phyloP scores from a whole-genome alignment of 1,139 yeast genomes.

The Yamadazyma siamensis region DNA sequence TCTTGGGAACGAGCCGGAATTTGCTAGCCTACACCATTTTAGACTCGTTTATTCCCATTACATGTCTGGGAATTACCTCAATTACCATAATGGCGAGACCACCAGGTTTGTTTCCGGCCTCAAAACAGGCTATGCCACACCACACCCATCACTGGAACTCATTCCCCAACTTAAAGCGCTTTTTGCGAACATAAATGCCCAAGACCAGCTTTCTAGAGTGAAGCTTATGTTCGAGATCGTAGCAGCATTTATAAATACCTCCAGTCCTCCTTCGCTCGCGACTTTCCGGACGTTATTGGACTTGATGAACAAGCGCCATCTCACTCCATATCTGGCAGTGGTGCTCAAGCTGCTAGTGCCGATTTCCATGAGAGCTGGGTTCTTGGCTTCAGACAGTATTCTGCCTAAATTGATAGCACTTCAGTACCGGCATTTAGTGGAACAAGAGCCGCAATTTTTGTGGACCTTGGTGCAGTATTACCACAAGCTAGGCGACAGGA shows the following conservation, averaged over 20 bases:
- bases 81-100: constrained; percentile 22
- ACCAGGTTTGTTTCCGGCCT: constrained; percentile 6
- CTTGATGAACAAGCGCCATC: constrained; percentile 2
- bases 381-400: constrained; percentile 2
- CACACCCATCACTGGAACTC: constrained; percentile 3
- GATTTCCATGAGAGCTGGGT: constrained; percentile 5
- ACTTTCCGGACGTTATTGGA: constrained; percentile 8
- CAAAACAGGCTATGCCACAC: constrained; percentile 4
- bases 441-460: constrained; percentile 26
- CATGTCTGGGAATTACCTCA: constrained; percentile 33
- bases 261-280: constrained; percentile 9
- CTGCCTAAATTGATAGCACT: constrained; percentile 4
- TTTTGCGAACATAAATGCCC: constrained; percentile 1
- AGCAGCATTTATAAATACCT: constrained; percentile 1
- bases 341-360: constrained; percentile 9
- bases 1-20: constrained; percentile 14
- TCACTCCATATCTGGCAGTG: constrained; percentile 8
- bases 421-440: constrained; percentile 9
- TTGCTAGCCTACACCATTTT: constrained; percentile 15
- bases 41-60: constrained; percentile 21
- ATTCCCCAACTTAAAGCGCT: constrained; percentile 1
- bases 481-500: constrained; percentile 11
- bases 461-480: constrained; percentile 26
- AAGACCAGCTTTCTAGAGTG: constrained; percentile 1
- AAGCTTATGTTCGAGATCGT: constrained; percentile 5